Evolutionary conservation across 2,329 filamentous ascomycete genomes (phyloP).

Genomic region (Claviceps lovelessii): DNA sequence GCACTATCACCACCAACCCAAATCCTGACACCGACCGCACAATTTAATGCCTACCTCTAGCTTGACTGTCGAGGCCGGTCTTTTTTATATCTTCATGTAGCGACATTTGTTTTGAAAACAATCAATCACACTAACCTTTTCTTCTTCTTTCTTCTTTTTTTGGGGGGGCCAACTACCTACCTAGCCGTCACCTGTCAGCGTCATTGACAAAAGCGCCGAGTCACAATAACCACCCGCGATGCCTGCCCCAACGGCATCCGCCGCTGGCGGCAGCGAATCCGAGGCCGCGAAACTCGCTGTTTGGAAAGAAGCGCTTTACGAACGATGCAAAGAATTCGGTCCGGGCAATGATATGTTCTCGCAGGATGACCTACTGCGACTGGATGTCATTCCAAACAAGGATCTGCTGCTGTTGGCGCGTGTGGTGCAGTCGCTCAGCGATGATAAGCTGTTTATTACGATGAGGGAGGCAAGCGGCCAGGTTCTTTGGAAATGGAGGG

Average conservation of each 20-base stretch:
- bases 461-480: conserved; percentile 27
- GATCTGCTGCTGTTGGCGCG: conserved; percentile 39
- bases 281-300: conserved; percentile 30
- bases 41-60: neutral
- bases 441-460: conserved; percentile 44
- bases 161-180: neutral
- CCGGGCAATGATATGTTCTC: conserved; percentile 36
- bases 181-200: neutral
- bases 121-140: too few species aligned
- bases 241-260: conserved; percentile 14
- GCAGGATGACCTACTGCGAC: conserved; percentile 42
- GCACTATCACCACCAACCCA: neutral
- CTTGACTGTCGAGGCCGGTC: neutral
- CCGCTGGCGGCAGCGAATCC: conserved; percentile 17
- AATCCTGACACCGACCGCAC: conserved; percentile 2
- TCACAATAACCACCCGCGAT: conserved; percentile 8
- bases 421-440: conserved; percentile 42
- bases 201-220: neutral
- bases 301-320: conserved; percentile 43
- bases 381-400: conserved; percentile 42
- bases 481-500: conserved; percentile 42
- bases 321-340: conserved; percentile 36
- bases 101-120: neutral
- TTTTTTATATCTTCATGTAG: neutral
- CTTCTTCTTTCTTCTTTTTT: neutral